Evolutionary conservation across 1,284 basidiomycete species (phyloP).

Genomic region (Cryptococcus sp.): DNA sequence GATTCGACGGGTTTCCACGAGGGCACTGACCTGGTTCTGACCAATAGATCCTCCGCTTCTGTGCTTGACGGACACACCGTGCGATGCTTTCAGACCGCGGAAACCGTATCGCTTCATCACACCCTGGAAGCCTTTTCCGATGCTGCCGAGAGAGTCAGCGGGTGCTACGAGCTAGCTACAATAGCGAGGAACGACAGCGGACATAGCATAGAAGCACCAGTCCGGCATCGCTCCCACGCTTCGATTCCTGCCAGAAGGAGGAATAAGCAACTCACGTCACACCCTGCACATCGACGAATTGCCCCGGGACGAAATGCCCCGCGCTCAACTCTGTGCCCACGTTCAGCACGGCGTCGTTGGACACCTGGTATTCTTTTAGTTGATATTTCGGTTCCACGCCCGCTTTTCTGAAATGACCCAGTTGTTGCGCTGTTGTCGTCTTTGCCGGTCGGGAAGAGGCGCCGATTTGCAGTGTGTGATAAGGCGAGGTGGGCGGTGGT

Average conservation of each 20-base stretch:
- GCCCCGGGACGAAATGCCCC: conserved; percentile 95
- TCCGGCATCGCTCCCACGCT: no score
- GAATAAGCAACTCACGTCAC: conserved; percentile 69
- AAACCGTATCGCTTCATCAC: conserved; percentile 97
- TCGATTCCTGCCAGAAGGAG: not conserved
- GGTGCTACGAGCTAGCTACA: conserved; percentile 7
- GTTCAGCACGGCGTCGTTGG: conserved; percentile 83
- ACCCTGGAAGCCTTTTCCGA: conserved; percentile 96
- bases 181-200: not conserved
- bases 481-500: conserved; percentile 56
- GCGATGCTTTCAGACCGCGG: conserved; percentile 86
- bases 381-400: conserved; percentile 81
- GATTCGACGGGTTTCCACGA: no score
- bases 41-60: conserved; percentile 91
- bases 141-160: conserved; percentile 56
- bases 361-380: conserved; percentile 86
- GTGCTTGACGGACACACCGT: conserved; percentile 96
- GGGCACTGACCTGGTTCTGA: conserved; percentile 75
- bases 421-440: conserved; percentile 71
- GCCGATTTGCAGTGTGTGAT: conserved; percentile 84
- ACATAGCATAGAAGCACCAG: no score
- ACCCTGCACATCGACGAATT: conserved; percentile 90
- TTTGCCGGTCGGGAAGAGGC: conserved; percentile 69
- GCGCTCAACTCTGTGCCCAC: conserved; percentile 88
- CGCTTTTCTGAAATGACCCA: conserved; percentile 84